Evolutionary conservation across 2,329 filamentous ascomycete species (phyloP).

Genomic region (Cercospora zeina): DNA sequence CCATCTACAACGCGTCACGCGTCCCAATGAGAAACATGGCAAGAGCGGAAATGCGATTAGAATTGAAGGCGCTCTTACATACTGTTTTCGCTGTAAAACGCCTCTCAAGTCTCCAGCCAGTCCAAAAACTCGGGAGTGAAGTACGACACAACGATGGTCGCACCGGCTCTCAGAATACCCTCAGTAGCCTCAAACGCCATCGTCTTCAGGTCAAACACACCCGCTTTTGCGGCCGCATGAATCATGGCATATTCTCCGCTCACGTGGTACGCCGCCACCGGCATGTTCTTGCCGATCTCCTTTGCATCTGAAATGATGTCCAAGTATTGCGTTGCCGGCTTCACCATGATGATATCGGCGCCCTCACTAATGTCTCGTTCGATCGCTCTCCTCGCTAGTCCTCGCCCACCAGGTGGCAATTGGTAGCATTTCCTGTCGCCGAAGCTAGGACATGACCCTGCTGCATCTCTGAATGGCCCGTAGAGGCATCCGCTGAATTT

Average conservation of each 20-base stretch:
- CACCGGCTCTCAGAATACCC: constrained; percentile 87
- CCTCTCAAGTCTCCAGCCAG: constrained; percentile 52
- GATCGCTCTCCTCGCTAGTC: constrained; percentile 87
- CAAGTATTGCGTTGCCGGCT: constrained; percentile 91
- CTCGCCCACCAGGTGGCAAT: constrained; percentile 86
- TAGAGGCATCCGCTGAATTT: constrained; percentile 98
- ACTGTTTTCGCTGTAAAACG: constrained; percentile 11
- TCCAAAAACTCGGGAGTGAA: constrained; percentile 79
- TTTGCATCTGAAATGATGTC: constrained; percentile 98
- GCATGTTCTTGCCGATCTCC: constrained; percentile 86
- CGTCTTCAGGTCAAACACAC: constrained; percentile 89
- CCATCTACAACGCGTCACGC: not conserved
- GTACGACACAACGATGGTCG: constrained; percentile 90
- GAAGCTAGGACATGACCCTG: constrained; percentile 85
- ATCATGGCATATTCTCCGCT: constrained; percentile 98
- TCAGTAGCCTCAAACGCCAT: constrained; percentile 96
- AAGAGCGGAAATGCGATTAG: constrained; percentile 2
- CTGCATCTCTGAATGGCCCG: constrained; percentile 94
- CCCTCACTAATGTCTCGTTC: constrained; percentile 87
- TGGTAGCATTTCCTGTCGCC: constrained; percentile 97
- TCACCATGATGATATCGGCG: constrained; percentile 98
- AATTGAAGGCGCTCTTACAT: not conserved
- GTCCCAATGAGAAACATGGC: not conserved
- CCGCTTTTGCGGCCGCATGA: constrained; percentile 88
- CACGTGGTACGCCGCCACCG: constrained; percentile 94